Evolutionary conservation across 2,329 filamentous ascomycete species (phyloP).

Genomic region (Botrytis paeoniae): DNA sequence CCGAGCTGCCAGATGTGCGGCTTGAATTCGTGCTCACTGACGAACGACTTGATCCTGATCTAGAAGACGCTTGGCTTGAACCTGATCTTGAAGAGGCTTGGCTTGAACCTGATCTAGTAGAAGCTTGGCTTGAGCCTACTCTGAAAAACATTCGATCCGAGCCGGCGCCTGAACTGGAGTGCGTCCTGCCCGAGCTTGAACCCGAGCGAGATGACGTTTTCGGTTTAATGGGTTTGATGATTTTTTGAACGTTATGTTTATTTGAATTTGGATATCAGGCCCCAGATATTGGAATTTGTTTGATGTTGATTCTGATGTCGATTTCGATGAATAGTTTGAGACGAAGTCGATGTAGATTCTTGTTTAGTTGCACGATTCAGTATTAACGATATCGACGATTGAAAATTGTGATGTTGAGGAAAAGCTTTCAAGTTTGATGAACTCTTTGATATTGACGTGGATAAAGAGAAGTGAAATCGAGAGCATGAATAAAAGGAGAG

Average conservation of each 20-base stretch:
- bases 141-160: background rate
- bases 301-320: too few relatives aligned
- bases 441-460: background rate
- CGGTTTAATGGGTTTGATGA: fast-evolving
- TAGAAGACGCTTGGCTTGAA: background rate
- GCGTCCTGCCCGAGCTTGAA: background rate
- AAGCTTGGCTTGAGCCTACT: background rate
- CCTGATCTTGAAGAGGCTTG: too few relatives aligned
- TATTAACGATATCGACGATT: too few relatives aligned
- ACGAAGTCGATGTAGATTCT: too few relatives aligned
- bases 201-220: background rate
- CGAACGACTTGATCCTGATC: background rate
- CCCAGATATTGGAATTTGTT: background rate
- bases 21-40: background rate
- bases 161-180: background rate
- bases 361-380: too few relatives aligned
- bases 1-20: background rate
- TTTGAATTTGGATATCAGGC: too few relatives aligned
- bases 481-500: background rate
- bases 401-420: background rate
- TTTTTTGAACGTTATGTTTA: too few relatives aligned
- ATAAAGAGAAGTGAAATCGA: background rate
- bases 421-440: background rate
- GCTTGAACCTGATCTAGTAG: too few relatives aligned
- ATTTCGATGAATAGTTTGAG: too few relatives aligned